These are phyloP conservation scores for Penicillium sp. DNA, from an alignment of 2,329 filamentous ascomycete genomes.

Conservation along the genomic window DNA sequence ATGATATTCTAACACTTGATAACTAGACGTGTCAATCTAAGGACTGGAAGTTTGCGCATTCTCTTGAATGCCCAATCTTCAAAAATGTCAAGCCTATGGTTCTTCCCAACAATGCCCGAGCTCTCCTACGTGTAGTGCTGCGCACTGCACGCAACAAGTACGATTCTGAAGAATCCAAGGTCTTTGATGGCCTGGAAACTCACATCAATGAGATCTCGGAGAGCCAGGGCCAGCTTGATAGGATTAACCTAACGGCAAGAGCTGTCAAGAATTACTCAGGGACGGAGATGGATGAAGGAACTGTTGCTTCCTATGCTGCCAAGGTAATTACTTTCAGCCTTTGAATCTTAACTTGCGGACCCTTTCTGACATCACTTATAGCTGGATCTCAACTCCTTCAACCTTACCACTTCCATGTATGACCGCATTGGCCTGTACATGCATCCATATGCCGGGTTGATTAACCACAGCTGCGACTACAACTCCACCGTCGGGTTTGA, in stretches of 20 bases:
- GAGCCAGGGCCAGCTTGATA: constrained; percentile 38
- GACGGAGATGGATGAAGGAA: constrained; percentile 38
- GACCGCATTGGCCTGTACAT: constrained; percentile 53
- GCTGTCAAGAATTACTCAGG: constrained; percentile 48
- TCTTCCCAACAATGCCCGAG: constrained; percentile 50
- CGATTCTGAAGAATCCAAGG: constrained; percentile 32
- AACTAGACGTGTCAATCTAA: constrained; percentile 50
- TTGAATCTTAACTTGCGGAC: neutral
- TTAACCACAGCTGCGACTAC: constrained; percentile 56
- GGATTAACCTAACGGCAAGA: constrained; percentile 46
- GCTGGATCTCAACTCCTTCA: constrained; percentile 52
- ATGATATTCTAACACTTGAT: neutral
- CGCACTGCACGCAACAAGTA: constrained; percentile 33
- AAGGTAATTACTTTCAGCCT: constrained; percentile 29
- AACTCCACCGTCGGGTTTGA: constrained; percentile 54
- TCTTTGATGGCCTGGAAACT: constrained; percentile 40
- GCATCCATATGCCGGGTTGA: constrained; percentile 46
- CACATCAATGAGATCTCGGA: constrained; percentile 44
- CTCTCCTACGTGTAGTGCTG: constrained; percentile 47
- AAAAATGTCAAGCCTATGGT: constrained; percentile 38
- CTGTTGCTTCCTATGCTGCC: constrained; percentile 39
- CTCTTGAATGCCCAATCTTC: constrained; percentile 51
- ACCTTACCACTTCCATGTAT: constrained; percentile 47
- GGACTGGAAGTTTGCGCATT: constrained; percentile 53
- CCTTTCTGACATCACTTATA: constrained; percentile 19